phyloP scores from a whole-genome alignment of 495 filamentous ascomycete genomes.

The Penicillium bialowiezense region DNA sequence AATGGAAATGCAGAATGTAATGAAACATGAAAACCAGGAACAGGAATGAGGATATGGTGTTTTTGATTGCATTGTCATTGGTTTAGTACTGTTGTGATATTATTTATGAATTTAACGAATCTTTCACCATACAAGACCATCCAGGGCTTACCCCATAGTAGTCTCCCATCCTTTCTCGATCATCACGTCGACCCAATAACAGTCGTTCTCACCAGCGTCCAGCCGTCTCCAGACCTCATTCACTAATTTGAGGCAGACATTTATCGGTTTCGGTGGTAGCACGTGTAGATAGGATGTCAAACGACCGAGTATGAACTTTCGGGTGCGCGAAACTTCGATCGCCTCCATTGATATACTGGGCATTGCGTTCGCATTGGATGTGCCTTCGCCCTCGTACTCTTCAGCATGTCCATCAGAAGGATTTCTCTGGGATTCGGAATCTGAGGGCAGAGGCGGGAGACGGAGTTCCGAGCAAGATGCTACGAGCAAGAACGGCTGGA shows the following conservation, averaged over 20 bases:
- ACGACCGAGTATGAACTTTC: constrained; percentile 46
- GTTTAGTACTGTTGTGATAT: background rate
- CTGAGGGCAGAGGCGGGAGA: constrained; percentile 23
- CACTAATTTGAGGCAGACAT: constrained; percentile 45
- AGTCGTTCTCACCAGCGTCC: constrained; percentile 39
- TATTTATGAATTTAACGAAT: background rate
- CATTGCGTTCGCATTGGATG: constrained; percentile 11
- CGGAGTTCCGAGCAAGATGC: constrained; percentile 49
- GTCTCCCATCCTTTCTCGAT: constrained; percentile 57
- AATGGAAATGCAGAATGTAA: too few species aligned
- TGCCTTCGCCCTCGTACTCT: background rate
- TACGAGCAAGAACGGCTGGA: constrained; percentile 54
- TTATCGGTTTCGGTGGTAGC: constrained; percentile 52
- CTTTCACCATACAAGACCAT: background rate
- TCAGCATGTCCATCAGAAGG: background rate
- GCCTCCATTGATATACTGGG: constrained; percentile 43
- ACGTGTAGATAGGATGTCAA: constrained; percentile 46
- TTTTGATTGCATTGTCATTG: background rate
- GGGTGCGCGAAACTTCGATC: constrained; percentile 44
- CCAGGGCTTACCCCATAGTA: constrained; percentile 46
- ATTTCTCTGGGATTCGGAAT: background rate
- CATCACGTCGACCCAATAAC: constrained; percentile 58
- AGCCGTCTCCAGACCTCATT: constrained; percentile 51
- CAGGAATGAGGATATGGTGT: background rate
- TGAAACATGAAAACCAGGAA: too few species aligned